Conservation (phyloP, 352 stramenopile genomes). For the Globisporangium abappressorium region DNA sequence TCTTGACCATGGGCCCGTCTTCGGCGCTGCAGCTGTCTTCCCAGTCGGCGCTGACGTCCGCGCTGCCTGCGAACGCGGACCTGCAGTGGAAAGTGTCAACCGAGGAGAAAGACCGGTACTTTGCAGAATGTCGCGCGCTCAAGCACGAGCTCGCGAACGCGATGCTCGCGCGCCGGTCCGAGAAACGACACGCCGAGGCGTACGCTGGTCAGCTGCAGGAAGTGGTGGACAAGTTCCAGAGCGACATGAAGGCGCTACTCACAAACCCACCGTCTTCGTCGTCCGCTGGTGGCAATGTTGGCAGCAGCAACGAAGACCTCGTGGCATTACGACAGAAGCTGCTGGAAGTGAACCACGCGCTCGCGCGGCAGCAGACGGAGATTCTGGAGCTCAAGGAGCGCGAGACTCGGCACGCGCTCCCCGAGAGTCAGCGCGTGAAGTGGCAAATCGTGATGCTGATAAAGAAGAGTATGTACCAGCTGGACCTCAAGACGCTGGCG, state of each 20-base stretch:
- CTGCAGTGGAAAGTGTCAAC: constrained; percentile 38
- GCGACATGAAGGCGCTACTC: constrained; percentile 47
- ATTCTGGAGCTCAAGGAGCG: constrained; percentile 64
- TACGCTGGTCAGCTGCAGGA: constrained; percentile 48
- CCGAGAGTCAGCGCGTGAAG: constrained; percentile 64
- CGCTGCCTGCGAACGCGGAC: constrained; percentile 28
- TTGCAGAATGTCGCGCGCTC: constrained; percentile 57
- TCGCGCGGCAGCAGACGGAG: constrained; percentile 61
- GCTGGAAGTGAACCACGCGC: constrained; percentile 58
- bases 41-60: constrained; percentile 1
- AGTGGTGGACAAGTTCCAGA: constrained; percentile 57
- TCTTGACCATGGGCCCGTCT: constrained; percentile 50
- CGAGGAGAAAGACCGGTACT: constrained; percentile 71
- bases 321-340: constrained; percentile 57
- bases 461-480: constrained; percentile 57
- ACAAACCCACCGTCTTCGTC: constrained; percentile 19
- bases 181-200: constrained; percentile 35
- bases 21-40: constrained; percentile 19
- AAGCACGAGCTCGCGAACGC: constrained; percentile 56
- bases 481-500: constrained; percentile 48
- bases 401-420: constrained; percentile 54
- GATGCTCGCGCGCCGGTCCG: constrained; percentile 41
- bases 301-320: constrained; percentile 43
- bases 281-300: constrained; percentile 10
- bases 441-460: constrained; percentile 57